Conservation (phyloP, 257 asterid genomes). For the Phtheirospermum japonicum region DNA sequence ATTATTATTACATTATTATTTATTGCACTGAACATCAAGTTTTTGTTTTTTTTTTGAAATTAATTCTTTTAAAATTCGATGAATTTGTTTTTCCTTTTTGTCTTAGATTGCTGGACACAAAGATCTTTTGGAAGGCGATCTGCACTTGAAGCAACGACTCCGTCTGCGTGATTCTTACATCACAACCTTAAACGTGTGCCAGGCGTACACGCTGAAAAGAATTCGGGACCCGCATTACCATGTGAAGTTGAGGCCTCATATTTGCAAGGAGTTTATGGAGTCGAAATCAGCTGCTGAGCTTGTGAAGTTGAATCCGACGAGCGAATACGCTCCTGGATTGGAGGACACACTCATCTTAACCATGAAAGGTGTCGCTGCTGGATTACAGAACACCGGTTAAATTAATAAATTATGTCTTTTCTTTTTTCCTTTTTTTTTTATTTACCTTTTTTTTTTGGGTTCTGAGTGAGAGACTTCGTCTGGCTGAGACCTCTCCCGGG, state of each 20-base stretch:
- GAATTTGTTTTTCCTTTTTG: not conserved
- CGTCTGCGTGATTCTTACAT: slow-evolving; percentile 52
- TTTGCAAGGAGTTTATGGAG: slow-evolving; percentile 41
- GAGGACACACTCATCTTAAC: slow-evolving; percentile 54
- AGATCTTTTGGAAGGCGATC: slow-evolving; percentile 59
- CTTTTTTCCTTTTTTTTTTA: no score
- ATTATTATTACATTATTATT: no score
- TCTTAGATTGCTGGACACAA: slow-evolving; percentile 59
- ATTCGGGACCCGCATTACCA: slow-evolving; percentile 55
- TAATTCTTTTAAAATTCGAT: not conserved
- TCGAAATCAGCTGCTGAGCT: slow-evolving; percentile 53
- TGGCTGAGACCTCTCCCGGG: no score
- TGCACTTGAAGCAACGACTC: slow-evolving; percentile 53
- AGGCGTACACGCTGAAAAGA: slow-evolving; percentile 53
- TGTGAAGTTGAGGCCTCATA: slow-evolving; percentile 53
- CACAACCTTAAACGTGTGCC: slow-evolving; percentile 57
- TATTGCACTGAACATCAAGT: no score
- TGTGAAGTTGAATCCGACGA: slow-evolving; percentile 49
- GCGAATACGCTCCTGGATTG: slow-evolving; percentile 50
- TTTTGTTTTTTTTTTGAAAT: no score
- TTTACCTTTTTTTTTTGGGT: no score
- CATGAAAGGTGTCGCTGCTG: slow-evolving; percentile 57
- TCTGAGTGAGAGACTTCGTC: no score
- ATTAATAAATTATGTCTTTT: no score
- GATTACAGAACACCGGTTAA: slow-evolving; percentile 44